Percentiles rank a stretch among this genome's conserved stretches.
Conservation (phyloP, 2,329 filamentous ascomycete species). For the Paramyrothecium sp. region DNA sequence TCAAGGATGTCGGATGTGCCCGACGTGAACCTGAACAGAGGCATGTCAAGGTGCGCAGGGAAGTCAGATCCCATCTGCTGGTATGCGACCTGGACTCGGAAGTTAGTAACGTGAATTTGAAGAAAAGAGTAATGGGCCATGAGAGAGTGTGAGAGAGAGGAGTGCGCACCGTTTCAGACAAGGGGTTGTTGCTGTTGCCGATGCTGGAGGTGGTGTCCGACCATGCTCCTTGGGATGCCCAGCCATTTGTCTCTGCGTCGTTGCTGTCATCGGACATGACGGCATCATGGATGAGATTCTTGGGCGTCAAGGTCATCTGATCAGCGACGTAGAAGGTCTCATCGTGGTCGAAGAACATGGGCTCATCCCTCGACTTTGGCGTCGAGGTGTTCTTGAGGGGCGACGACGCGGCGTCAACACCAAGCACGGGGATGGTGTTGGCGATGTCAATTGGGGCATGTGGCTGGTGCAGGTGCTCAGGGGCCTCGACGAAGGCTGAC, state of each 20-base stretch:
- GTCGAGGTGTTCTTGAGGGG: slow-evolving; percentile 1
- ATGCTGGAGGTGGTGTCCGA: slow-evolving; percentile 1
- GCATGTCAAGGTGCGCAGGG: background rate
- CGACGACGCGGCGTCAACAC: slow-evolving; percentile 1
- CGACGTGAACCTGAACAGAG: background rate
- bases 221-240: slow-evolving; percentile 6
- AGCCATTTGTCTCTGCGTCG: slow-evolving; percentile 2
- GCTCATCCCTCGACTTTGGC: slow-evolving; percentile 1
- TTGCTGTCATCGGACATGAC: slow-evolving; percentile 4
- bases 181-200: background rate
- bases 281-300: slow-evolving; percentile 1
- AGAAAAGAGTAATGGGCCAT: background rate
- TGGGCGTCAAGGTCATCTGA: slow-evolving; percentile 3
- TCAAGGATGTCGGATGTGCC: slow-evolving; percentile 3
- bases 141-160: background rate
- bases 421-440: slow-evolving; percentile 4
- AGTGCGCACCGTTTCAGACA: slow-evolving; percentile 6
- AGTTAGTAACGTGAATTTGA: background rate
- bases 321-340: background rate
- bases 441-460: background rate
- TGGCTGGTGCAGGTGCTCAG: slow-evolving; percentile 1
- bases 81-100: too few relatives aligned
- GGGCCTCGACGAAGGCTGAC: background rate
- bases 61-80: background rate
- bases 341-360: background rate